Conservation (phyloP, 495 filamentous ascomycete genomes). For the Ascobolus immersus region DNA sequence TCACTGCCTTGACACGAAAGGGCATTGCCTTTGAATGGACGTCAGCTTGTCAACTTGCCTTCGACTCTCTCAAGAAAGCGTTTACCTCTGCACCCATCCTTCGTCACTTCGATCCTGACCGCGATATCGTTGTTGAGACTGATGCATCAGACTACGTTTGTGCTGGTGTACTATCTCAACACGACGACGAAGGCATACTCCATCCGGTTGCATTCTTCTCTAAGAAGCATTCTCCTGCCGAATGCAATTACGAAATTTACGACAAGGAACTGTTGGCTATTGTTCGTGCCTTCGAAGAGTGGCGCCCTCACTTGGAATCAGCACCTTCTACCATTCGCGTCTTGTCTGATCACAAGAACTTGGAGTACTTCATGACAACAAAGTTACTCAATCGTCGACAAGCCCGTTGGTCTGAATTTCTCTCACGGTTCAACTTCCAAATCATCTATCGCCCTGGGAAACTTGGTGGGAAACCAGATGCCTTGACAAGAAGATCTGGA, state of each 20-base stretch:
- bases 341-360: slow-evolving; percentile 10
- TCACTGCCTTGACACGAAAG: no score
- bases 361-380: slow-evolving; percentile 15
- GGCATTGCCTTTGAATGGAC: no score
- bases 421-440: slow-evolving; percentile 3
- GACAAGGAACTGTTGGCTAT: slow-evolving; percentile 3
- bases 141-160: not conserved
- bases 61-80: not conserved
- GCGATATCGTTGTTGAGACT: not conserved
- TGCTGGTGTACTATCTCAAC: not conserved
- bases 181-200: not conserved
- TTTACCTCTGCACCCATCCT: not conserved
- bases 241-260: slow-evolving; percentile 1
- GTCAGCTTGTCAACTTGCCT: no score
- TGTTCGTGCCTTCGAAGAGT: slow-evolving; percentile 13
- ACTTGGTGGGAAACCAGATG: no score
- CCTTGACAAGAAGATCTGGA: no score
- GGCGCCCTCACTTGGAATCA: slow-evolving; percentile 11
- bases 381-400: no score
- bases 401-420: slow-evolving; percentile 1
- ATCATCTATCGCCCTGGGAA: slow-evolving; percentile 6
- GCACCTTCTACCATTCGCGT: slow-evolving; percentile 2
- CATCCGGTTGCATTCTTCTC: not conserved
- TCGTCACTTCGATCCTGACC: not conserved
- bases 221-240: not conserved